phyloP scores from a whole-genome alignment of 129 eudicot species.

The Mikania micrantha region DNA sequence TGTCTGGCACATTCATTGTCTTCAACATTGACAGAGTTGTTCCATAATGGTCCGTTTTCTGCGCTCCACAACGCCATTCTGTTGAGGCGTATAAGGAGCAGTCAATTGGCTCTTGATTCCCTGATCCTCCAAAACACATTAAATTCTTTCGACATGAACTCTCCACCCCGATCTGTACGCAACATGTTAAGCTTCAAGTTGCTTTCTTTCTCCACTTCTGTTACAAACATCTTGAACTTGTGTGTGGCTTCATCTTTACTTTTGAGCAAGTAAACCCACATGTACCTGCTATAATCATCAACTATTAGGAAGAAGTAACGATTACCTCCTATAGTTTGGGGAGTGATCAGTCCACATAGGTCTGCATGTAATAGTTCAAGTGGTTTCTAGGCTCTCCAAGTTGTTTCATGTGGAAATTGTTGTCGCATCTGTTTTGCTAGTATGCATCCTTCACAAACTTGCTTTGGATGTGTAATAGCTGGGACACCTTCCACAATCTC shows the following conservation, averaged over 20 bases:
- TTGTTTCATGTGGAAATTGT: neutral
- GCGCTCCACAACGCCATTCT: neutral
- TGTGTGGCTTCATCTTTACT: no score
- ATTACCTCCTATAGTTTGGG: no score
- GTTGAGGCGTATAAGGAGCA: neutral
- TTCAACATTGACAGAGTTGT: neutral
- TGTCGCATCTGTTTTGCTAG: neutral
- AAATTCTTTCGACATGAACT: neutral
- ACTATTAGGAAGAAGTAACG: no score
- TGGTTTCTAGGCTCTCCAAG: neutral
- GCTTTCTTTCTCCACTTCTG: no score
- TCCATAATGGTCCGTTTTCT: neutral
- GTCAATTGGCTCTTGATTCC: neutral
- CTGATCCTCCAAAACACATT: no score
- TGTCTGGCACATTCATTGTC: neutral
- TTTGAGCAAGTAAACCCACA: neutral
- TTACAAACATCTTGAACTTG: no score
- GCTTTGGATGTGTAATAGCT: no score
- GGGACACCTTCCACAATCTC: no score
- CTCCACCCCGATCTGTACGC: neutral
- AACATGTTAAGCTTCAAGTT: no score
- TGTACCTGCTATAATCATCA: neutral
- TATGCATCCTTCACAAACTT: neutral
- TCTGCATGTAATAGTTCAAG: neutral
- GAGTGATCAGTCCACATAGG: neutral